These are phyloP conservation scores for Sporodiniella umbellata DNA, from an alignment of 371 early-diverging fungal species.

Conservation along the genomic window DNA sequence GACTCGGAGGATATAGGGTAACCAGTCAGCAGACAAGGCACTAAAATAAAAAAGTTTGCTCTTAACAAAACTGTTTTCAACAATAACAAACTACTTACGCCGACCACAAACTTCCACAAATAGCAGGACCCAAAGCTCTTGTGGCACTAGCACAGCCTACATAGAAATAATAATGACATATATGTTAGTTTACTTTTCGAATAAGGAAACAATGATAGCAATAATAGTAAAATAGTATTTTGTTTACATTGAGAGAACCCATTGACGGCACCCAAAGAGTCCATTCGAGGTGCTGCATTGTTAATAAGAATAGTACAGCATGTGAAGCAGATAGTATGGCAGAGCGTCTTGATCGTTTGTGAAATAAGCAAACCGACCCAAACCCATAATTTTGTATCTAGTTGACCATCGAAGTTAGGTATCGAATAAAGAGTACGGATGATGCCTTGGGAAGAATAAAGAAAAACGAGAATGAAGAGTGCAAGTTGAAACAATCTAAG, in stretches of 20 bases:
- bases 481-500: conserved; percentile 49
- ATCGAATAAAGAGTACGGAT: conserved; percentile 31
- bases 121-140: conserved; percentile 42
- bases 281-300: conserved; percentile 28
- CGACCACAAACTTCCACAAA: conserved; percentile 44
- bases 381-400: conserved; percentile 38
- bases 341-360: conserved; percentile 32
- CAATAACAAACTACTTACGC: conserved; percentile 16
- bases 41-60: conserved; percentile 5
- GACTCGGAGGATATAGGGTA: conserved; percentile 27
- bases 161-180: too few species aligned
- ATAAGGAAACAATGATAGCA: too few species aligned
- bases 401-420: conserved; percentile 26
- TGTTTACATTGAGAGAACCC: conserved; percentile 43
- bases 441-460: conserved; percentile 38
- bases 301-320: conserved; percentile 33
- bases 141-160: conserved; percentile 42
- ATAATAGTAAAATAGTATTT: too few species aligned
- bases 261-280: conserved; percentile 36
- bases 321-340: conserved; percentile 34
- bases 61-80: not conserved
- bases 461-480: conserved; percentile 32
- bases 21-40: conserved; percentile 17
- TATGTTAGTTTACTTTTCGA: too few species aligned
- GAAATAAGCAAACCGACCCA: conserved; percentile 37